Base-by-base conservation (phyloP, 2,329 filamentous ascomycete genomes). In the Apiospora phragmitis region DNA sequence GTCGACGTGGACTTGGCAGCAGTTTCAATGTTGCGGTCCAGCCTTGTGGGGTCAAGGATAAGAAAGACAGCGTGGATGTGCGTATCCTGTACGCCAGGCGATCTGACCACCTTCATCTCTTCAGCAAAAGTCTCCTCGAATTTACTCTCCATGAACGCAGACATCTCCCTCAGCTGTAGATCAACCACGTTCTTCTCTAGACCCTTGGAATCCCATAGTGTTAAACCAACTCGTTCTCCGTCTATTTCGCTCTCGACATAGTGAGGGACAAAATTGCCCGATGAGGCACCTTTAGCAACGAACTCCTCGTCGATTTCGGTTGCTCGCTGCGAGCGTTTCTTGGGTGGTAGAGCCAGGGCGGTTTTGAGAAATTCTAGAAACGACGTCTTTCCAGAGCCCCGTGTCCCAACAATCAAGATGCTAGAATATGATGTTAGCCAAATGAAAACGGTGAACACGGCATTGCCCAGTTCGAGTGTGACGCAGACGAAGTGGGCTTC, bases 41-140 rank as follows among this genome's bases (percentile, higher is more conserved):
- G 89, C 65, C 93, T 92, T 68, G 90, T 86, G 1, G 96, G 96
- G 80, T 99, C 96, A 69, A 99, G 89, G 70, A 99, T 85, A 70
- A 98, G 87, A 83, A 99, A 97, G 69, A 94, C 94, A 75, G 94
- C 97, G 80, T 99, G 96, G 74, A 99, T 97, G 81, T 99, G 96
- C 68, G 95, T 98, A 84, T 99, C 96, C 80, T 94, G 93, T 74
- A 94, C 93, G 70, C 95, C 95, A 35, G 96, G 95, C 69, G 95
- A 94, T 77, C 96, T 93, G 73, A 98, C 88, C 65, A 99, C 95
- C 85, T 98, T 98, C 88, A 97, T 97, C 85, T 99, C 96, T 83
- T 99, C 96, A 67, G 90, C 90, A 80, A 99, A 97, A 0, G 96
- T 98, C 78, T 99, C 96, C 81, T 99, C 95, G 76, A 99, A 99